Base-by-base conservation (phyloP, 108 stramenopile species). In the Seminavis robusta region DNA sequence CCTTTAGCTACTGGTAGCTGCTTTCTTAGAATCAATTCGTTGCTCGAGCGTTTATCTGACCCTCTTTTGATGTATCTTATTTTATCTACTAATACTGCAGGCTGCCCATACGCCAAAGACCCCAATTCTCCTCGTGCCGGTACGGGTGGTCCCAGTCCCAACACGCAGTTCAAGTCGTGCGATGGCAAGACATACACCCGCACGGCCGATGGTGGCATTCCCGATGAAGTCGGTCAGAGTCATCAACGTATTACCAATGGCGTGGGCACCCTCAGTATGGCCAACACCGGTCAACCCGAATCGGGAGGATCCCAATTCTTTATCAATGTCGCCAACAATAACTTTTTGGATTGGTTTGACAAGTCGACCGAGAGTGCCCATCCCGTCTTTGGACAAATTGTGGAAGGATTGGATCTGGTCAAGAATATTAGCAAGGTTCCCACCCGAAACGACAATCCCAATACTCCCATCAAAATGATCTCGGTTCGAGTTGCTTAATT, bases 301-400 rank as follows among this genome's bases (percentile, higher is more conserved):
- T 55, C 53, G 31, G 45, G 72, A 42, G 72, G 72, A 23, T 74
- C 74, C 32, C 85, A 82, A 48, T 83, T 87, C 63, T 87, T 87
- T 63, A 74, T 87, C 69, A 87, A 83, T 42, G 77, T 80, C 23
- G 60, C 42, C 43, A 64, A 87, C 76, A 87, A 87, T 59, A 41
- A 40, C 25, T 87, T 87, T 62, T 60, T 87, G 46, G 81, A 87
- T 46, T 87, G 77, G 79, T 87, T 82, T 48, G 81, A 87, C 56
- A 37, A 44, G 25, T 48, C 40, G 26, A 61, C 79, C 39, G 66
- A 65, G 26, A 73, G 74, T 19, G 74, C 81, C 0, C 85, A 87
- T 44, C 85, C 85, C 24, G 85, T 87, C 58, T 87, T 87, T 75
- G 85, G 79, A 61, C 72, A 77, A 63, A 59, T 86, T 19, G 47